Conservation (phyloP, 2,329 filamentous ascomycete genomes). For the Colletotrichum tofieldiae region DNA sequence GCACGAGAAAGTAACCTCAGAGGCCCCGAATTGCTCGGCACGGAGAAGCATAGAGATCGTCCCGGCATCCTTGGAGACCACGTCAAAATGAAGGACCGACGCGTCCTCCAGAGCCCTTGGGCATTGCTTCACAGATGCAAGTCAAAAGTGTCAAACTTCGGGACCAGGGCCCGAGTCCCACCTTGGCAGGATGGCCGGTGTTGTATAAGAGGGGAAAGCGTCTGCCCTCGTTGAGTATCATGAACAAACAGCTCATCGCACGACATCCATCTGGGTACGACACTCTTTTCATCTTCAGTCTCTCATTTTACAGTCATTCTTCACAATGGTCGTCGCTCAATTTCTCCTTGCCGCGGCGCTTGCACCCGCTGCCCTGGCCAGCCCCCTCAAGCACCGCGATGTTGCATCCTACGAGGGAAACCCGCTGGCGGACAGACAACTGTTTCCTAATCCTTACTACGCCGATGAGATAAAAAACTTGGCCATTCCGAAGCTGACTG, state of each 20-base stretch:
- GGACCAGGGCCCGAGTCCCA: conserved; percentile 19
- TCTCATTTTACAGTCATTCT: neutral
- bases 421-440: conserved; percentile 52
- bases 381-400: conserved; percentile 31
- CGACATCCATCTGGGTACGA: conserved; percentile 3
- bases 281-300: neutral
- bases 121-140: neutral
- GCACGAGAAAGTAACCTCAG: conserved; percentile 30
- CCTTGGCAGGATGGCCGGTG: conserved; percentile 8
- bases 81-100: conserved; percentile 21
- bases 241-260: neutral
- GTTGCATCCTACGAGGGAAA: conserved; percentile 53
- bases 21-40: conserved; percentile 8
- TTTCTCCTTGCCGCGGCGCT: conserved; percentile 38
- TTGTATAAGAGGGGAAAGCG: conserved; percentile 30
- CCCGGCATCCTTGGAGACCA: conserved; percentile 23
- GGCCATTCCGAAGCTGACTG: conserved; percentile 68
- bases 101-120: conserved; percentile 17
- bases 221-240: neutral
- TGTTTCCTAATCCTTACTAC: conserved; percentile 56
- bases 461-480: conserved; percentile 56
- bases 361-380: conserved; percentile 34
- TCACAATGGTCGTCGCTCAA: conserved; percentile 19
- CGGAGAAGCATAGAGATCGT: conserved; percentile 23
- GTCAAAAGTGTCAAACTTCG: neutral